Evolutionary conservation across 2,329 filamentous ascomycete genomes (phyloP).

Genomic region (Tolypocladium ovalisporum): DNA sequence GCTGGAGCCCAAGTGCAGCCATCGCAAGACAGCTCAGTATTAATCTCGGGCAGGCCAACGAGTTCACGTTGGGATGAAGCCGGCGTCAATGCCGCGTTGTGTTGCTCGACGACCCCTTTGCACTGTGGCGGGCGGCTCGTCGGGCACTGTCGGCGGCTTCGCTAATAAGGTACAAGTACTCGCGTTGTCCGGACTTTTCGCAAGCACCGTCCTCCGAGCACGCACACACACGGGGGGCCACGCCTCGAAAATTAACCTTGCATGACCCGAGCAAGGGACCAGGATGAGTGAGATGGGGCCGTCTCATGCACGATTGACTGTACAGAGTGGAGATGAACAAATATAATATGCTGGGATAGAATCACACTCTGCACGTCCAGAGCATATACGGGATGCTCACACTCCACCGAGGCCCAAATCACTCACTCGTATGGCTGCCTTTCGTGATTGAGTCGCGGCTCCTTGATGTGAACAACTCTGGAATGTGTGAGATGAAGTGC

Average conservation of each 20-base stretch:
- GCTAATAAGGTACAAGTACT: no score
- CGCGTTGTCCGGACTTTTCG: background rate
- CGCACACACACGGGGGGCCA: background rate
- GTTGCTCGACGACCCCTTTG: background rate
- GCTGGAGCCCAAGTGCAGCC: background rate
- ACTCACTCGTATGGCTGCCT: no score
- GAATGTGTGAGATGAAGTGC: no score
- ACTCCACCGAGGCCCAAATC: no score
- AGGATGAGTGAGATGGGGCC: background rate
- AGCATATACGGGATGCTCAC: no score
- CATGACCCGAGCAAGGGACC: background rate
- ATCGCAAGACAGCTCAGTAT: background rate
- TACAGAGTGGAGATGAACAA: background rate
- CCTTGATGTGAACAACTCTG: background rate
- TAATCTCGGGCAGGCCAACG: background rate
- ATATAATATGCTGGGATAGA: background rate
- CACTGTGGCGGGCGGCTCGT: background rate
- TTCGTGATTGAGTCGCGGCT: background rate
- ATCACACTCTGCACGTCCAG: background rate
- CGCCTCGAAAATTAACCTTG: background rate
- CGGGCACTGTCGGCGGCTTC: background rate
- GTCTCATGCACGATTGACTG: background rate
- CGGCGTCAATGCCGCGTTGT: no score
- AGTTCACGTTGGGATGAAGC: background rate
- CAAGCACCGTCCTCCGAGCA: background rate